Evolutionary conservation across 176 grass and related monocot genomes (phyloP).

Genomic region (Stipa capillata): DNA sequence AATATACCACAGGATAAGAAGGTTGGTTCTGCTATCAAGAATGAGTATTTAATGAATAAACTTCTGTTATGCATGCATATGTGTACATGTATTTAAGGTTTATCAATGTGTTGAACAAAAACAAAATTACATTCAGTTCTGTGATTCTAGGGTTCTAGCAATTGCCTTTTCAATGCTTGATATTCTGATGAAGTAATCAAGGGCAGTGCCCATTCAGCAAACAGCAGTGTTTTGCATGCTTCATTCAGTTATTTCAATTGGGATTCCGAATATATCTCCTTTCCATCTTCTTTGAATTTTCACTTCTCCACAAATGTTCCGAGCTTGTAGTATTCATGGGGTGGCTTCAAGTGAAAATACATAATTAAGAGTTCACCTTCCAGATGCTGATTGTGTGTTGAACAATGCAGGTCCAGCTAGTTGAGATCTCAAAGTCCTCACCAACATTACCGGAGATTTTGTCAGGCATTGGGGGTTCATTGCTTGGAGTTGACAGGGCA

Average conservation of each 20-base stretch:
- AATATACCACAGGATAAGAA: constrained; percentile 75
- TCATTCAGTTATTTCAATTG: constrained; percentile 1
- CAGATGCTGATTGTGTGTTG: constrained; percentile 20
- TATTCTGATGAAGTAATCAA: constrained; percentile 8
- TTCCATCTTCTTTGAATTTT: constrained; percentile 7
- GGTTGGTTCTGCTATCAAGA: constrained; percentile 36
- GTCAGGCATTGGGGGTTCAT: constrained; percentile 44
- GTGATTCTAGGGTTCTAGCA: not conserved
- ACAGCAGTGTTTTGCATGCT: not conserved
- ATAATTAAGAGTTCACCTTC: constrained; percentile 13
- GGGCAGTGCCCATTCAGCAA: not conserved
- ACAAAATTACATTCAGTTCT: not conserved
- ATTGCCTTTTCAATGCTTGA: not conserved
- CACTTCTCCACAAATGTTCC: not conserved
- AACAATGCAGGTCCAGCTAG: constrained; percentile 67
- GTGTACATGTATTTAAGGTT: not conserved
- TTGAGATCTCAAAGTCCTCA: constrained; percentile 74
- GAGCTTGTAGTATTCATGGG: constrained; percentile 8
- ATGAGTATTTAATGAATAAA: not conserved
- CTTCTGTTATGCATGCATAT: not conserved
- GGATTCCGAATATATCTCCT: not conserved
- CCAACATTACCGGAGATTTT: constrained; percentile 50
- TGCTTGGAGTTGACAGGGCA: constrained; percentile 63
- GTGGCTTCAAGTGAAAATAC: constrained; percentile 1
- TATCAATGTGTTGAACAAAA: not conserved